Evolutionary conservation across 345 rosid genomes (phyloP).

Genomic region (Aquilaria malaccensis): DNA sequence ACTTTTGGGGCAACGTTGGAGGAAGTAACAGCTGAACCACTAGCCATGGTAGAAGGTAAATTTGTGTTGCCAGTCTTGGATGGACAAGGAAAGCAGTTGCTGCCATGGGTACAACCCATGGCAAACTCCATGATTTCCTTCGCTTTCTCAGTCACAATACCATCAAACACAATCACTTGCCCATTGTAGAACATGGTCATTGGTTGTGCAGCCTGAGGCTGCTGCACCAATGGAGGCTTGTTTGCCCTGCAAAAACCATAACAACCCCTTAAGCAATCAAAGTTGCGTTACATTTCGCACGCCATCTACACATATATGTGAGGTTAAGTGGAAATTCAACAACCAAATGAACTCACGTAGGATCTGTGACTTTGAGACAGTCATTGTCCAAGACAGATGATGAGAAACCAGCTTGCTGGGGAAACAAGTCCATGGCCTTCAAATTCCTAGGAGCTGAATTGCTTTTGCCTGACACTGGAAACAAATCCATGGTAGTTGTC

Average conservation of each 20-base stretch:
- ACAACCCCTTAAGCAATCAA: constrained; percentile 12
- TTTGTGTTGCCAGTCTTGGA: not conserved
- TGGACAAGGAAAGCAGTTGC: constrained; percentile 1
- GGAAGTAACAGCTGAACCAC: constrained; percentile 20
- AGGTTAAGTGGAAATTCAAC: too few relatives aligned
- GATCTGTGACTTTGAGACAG: constrained; percentile 20
- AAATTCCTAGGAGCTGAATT: constrained; percentile 12
- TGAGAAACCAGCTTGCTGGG: constrained; percentile 38
- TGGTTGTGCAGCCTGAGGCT: constrained; percentile 39
- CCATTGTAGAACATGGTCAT: constrained; percentile 89
- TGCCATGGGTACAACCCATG: constrained; percentile 34
- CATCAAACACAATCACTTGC: constrained; percentile 64
- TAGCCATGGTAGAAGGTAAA: constrained; percentile 17
- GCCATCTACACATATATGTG: too few relatives aligned
- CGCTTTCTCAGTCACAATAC: constrained; percentile 74
- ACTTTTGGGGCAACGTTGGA: constrained; percentile 24
- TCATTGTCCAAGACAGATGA: constrained; percentile 32
- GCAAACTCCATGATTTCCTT: constrained; percentile 70
- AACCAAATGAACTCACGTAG: constrained; percentile 25
- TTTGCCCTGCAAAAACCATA: constrained; percentile 1
- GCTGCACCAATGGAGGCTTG: constrained; percentile 6
- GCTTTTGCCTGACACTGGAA: constrained; percentile 26
- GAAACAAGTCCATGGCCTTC: constrained; percentile 59
- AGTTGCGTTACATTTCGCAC: too few relatives aligned
- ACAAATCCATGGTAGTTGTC: constrained; percentile 50